phyloP scores from a whole-genome alignment of 1,139 yeast species.

The Blastobotrys niveus region DNA sequence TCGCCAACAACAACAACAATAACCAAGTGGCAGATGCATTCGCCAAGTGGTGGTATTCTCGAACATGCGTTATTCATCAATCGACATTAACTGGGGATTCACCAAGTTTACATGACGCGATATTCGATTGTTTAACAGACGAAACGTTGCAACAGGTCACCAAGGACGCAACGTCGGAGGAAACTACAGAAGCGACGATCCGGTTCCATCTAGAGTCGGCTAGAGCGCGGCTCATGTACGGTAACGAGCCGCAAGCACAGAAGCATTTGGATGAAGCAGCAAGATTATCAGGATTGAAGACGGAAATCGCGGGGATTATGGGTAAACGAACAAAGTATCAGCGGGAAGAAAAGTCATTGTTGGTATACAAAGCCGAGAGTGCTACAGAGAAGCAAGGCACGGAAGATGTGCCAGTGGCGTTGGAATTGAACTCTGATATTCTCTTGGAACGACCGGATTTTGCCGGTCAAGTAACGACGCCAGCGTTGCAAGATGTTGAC shows the following conservation, averaged over 20 bases:
- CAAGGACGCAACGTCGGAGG: slow-evolving; percentile 25
- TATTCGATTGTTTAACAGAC: slow-evolving; percentile 25
- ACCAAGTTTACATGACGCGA: slow-evolving; percentile 26
- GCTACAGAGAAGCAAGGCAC: slow-evolving; percentile 22
- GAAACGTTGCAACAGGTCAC: slow-evolving; percentile 16
- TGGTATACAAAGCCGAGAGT: slow-evolving; percentile 74
- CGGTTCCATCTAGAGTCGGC: slow-evolving; percentile 61
- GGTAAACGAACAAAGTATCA: slow-evolving; percentile 88
- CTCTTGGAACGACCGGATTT: slow-evolving; percentile 65
- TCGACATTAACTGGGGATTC: slow-evolving; percentile 23
- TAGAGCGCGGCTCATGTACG: slow-evolving; percentile 45
- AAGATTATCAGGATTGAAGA: slow-evolving; percentile 50
- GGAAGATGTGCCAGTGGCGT: slow-evolving; percentile 31
- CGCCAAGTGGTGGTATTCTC: slow-evolving; percentile 33
- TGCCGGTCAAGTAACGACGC: slow-evolving; percentile 46
- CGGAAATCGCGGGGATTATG: slow-evolving; percentile 76
- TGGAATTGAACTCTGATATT: slow-evolving; percentile 68
- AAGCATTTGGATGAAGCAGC: slow-evolving; percentile 49
- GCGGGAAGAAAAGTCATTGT: slow-evolving; percentile 59
- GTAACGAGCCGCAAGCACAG: slow-evolving; percentile 57
- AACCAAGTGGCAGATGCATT: slow-evolving; percentile 12
- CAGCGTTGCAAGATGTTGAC: slow-evolving; percentile 59
- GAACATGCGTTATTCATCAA: slow-evolving; percentile 36
- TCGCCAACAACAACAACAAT: slow-evolving; percentile 8
- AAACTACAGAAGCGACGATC: slow-evolving; percentile 24